Conservation (phyloP, 306 rosid genomes). For the Vachellia pachyceras region DNA sequence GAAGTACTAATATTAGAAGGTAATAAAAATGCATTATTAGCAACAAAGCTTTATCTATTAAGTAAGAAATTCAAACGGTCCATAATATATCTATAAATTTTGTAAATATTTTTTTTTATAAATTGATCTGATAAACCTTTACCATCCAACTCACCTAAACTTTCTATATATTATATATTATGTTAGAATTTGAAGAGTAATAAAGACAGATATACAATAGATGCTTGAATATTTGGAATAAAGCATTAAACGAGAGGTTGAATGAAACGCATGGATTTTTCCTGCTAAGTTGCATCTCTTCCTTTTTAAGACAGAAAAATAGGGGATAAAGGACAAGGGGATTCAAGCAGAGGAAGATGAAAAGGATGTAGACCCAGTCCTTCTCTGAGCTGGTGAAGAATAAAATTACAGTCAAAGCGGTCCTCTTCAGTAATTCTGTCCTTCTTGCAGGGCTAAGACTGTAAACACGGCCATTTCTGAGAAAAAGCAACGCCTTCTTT, state of each 20-base stretch:
- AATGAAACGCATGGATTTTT: background rate
- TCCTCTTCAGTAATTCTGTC: constrained; percentile 22
- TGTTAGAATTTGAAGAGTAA: background rate
- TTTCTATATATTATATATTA: too few relatives aligned
- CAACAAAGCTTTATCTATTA: too few relatives aligned
- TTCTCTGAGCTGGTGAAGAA: background rate
- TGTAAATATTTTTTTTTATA: too few relatives aligned
- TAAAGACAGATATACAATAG: background rate
- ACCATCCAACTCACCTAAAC: too few relatives aligned
- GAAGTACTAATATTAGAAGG: too few relatives aligned
- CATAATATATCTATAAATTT: too few relatives aligned
- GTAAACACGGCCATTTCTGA: constrained; percentile 19
- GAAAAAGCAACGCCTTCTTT: constrained; percentile 32
- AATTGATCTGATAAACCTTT: too few relatives aligned
- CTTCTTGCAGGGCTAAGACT: constrained; percentile 38
- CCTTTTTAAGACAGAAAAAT: background rate
- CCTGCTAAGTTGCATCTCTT: background rate
- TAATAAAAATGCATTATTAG: too few relatives aligned
- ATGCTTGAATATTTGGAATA: background rate
- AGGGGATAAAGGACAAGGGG: background rate
- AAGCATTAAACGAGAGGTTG: background rate
- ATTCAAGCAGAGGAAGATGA: too few relatives aligned
- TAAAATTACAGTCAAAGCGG: constrained; percentile 37
- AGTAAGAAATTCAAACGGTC: too few relatives aligned
- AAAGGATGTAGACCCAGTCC: background rate